These are phyloP conservation scores for Paramecium pentaurelia DNA, from an alignment of 73 alveolate species.

Conservation along the genomic window DNA sequence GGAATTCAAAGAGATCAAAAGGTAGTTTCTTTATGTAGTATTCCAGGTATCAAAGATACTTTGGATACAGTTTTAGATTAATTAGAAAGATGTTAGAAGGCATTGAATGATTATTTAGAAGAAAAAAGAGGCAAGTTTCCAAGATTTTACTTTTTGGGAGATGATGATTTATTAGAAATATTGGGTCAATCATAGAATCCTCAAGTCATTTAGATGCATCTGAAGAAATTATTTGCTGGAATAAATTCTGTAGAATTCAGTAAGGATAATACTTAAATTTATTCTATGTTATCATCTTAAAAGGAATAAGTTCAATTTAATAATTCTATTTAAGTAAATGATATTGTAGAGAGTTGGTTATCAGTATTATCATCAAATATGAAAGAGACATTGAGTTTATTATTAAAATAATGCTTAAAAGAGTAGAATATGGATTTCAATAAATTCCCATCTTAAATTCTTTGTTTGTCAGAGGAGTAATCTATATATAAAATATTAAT, in stretches of 20 bases:
- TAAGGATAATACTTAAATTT: conserved; percentile 85
- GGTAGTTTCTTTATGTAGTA: conserved; percentile 86
- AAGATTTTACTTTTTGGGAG: conserved; percentile 99
- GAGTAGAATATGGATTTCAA: conserved; percentile 73
- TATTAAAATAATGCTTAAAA: conserved; percentile 69
- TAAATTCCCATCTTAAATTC: conserved; percentile 93
- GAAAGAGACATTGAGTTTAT: conserved; percentile 88
- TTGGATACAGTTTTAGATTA: conserved; percentile 93
- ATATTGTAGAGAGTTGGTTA: conserved; percentile 98
- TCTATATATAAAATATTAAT: not conserved
- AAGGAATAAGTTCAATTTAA: conserved; percentile 89
- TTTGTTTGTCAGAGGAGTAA: conserved; percentile 90
- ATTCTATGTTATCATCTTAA: conserved; percentile 92
- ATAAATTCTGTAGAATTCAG: conserved; percentile 94
- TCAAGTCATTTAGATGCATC: conserved; percentile 97
- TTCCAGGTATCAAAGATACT: conserved; percentile 97
- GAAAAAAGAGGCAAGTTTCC: conserved; percentile 99
- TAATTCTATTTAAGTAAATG: conserved; percentile 83
- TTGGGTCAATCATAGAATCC: conserved; percentile 98
- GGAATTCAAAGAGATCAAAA: conserved; percentile 90
- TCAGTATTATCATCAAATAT: conserved; percentile 94
- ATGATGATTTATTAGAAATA: conserved; percentile 99
- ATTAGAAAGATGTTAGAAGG: conserved; percentile 99
- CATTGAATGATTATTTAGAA: conserved; percentile 98
- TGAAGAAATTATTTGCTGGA: conserved; percentile 98